Base-by-base conservation (phyloP, 495 filamentous ascomycete genomes). In the Apodospora peruviana region DNA sequence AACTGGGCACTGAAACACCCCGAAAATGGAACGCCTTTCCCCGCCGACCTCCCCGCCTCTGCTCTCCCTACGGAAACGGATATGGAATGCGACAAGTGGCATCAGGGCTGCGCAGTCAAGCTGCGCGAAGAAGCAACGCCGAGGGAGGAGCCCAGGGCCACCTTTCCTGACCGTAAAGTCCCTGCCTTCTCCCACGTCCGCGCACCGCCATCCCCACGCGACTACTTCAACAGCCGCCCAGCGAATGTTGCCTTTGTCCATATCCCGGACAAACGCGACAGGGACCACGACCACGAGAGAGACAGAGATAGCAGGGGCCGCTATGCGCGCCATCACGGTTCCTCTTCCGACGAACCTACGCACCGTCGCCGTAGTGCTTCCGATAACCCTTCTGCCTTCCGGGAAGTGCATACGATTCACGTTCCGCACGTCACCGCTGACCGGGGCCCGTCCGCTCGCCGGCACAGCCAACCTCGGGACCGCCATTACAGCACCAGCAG, bases 41-140 rank as follows among this genome's bases (percentile, higher is more conserved):
- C 91, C 0, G 80, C 80, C 53, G 69, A 80, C 35, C 77, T 98
- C 7, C 94, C 93, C 3, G 72, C 75, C 29, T 78, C 83, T 17
- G 81, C 83, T 0, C 90, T 98, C 48, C 93, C 93, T 0, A 61
- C 73, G 4, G 68, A 79, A 19, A 81, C 90, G 0, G 91, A 97
- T 59, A 61, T 71, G 10, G 86, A 87, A 17, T 93, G 91, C 66
- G 76, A 88, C 35, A 64, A 72, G 47, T 98, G 93, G 93, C 88
- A 97, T 59, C 81, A 90, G 51, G 70, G 72, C 4, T 87, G 91
- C 38, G 73, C 75, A 3, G 64, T 77, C 32, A 76, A 73, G 51
- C 62, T 87, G 23, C 69, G 72, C 9, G 68, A 68, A 43, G 61
- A 70, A 35, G 69, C 67, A 14, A 69, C 66, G n/a, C 62, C 60